Conservation (phyloP, 2,329 filamentous ascomycete genomes). For the Kalaharituber pfeilii region DNA sequence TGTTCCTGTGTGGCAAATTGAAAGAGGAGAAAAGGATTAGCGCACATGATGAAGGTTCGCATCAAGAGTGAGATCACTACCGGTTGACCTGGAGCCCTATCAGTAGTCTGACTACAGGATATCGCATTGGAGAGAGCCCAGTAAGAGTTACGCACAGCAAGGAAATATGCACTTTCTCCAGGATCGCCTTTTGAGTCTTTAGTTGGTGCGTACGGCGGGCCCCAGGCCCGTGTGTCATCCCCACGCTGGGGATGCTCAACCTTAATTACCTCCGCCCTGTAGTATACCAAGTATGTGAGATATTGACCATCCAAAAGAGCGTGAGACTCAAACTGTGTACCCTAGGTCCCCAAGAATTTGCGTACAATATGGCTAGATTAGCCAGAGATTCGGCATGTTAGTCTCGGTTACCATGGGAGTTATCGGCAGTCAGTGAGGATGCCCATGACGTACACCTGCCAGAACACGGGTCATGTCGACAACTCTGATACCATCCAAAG, state of each 20-base stretch:
- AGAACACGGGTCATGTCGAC: conserved; percentile 94
- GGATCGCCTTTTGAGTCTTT: conserved; percentile 42
- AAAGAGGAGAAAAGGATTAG: background rate
- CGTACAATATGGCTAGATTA: conserved; percentile 75
- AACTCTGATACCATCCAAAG: conserved; percentile 71
- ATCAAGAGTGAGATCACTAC: background rate
- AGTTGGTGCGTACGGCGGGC: conserved; percentile 70
- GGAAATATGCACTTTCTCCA: conserved; percentile 88
- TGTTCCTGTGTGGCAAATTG: conserved; percentile 76
- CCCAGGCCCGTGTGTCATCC: conserved; percentile 93
- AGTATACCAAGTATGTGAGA: conserved; percentile 1
- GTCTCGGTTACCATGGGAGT: background rate
- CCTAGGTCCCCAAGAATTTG: conserved; percentile 92
- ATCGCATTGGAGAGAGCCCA: no score
- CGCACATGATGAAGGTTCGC: conserved; percentile 7
- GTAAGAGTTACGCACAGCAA: conserved; percentile 63
- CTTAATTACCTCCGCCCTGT: conserved; percentile 88
- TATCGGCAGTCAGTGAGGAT: no score
- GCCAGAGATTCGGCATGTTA: background rate
- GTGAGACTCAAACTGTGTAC: no score
- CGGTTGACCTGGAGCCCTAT: conserved; percentile 1
- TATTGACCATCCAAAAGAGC: no score
- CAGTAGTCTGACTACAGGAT: background rate
- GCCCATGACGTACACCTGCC: conserved; percentile 75
- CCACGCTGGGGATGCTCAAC: conserved; percentile 81